These are phyloP conservation scores for Neofusicoccum sp. DNA, from an alignment of 2,329 filamentous ascomycete genomes.

Conservation along the genomic window DNA sequence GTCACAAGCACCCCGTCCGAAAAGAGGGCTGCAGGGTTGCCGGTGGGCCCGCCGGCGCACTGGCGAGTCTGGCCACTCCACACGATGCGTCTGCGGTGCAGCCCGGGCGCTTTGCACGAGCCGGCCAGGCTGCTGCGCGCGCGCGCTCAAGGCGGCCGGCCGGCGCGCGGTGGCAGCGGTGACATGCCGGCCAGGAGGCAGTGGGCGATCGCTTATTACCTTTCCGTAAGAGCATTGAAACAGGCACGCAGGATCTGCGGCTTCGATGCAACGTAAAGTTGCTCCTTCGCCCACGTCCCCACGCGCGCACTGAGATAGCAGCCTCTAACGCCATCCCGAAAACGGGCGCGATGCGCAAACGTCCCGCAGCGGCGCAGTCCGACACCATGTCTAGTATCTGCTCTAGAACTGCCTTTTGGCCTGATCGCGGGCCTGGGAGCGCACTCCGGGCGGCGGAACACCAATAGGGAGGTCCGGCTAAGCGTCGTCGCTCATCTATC, in stretches of 20 bases:
- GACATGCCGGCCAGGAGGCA: conserved; percentile 3
- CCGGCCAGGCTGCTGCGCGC: neutral
- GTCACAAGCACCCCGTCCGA: conserved; percentile 1
- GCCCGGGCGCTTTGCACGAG: neutral
- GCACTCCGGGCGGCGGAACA: neutral
- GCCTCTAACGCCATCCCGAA: neutral
- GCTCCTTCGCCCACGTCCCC: conserved; percentile 10
- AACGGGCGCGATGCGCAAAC: conserved; percentile 13
- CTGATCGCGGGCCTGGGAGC: conserved; percentile 10
- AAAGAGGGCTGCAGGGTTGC: conserved; percentile 1
- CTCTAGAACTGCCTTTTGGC: conserved; percentile 17
- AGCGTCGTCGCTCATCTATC: conserved; percentile 6
- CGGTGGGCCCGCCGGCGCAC: conserved; percentile 4
- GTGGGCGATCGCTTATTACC: conserved; percentile 12
- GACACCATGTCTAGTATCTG: conserved; percentile 11
- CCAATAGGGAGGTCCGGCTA: neutral
- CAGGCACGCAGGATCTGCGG: conserved; percentile 15
- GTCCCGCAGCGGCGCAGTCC: conserved; percentile 18
- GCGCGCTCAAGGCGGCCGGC: neutral
- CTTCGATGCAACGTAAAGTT: conserved; percentile 15
- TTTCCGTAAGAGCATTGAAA: conserved; percentile 15
- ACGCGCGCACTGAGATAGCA: conserved; percentile 1
- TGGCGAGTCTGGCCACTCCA: neutral
- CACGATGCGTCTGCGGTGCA: neutral
- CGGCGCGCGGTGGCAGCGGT: neutral